Conservation (phyloP, 2,329 filamentous ascomycete genomes). For the Annulohypoxylon truncatum region DNA sequence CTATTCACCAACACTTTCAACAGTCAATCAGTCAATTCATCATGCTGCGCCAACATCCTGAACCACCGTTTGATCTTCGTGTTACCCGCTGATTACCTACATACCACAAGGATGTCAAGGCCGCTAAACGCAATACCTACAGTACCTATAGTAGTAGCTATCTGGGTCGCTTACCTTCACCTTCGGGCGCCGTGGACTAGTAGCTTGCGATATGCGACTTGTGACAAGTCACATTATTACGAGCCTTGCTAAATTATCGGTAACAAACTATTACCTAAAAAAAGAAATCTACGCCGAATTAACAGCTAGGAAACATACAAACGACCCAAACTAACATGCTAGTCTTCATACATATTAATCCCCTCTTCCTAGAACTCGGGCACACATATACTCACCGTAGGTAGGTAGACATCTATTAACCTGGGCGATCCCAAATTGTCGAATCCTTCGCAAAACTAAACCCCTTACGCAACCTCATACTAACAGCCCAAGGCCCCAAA, state of each 20-base stretch:
- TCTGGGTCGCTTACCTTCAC: neutral
- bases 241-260: constrained; percentile 16
- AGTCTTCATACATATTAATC: neutral
- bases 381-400: neutral
- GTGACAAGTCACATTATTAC: constrained; percentile 20
- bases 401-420: constrained; percentile 10
- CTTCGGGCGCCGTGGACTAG: constrained; percentile 18
- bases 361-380: constrained; percentile 15
- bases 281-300: constrained; percentile 26
- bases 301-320: constrained; percentile 10
- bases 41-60: constrained; percentile 27
- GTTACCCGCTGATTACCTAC: constrained; percentile 22
- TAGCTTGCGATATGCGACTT: neutral
- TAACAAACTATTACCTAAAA: constrained; percentile 36
- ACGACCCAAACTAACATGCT: constrained; percentile 29
- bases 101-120: neutral
- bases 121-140: neutral
- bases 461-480: constrained; percentile 30
- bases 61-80: constrained; percentile 10
- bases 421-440: constrained; percentile 18
- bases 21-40: neutral
- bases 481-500: constrained; percentile 22
- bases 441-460: constrained; percentile 27
- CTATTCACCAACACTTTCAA: constrained; percentile 16
- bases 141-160: neutral